Conservation (phyloP, 225 moss, liverwort and hornwort species). For the Physcomitrium patens region DNA sequence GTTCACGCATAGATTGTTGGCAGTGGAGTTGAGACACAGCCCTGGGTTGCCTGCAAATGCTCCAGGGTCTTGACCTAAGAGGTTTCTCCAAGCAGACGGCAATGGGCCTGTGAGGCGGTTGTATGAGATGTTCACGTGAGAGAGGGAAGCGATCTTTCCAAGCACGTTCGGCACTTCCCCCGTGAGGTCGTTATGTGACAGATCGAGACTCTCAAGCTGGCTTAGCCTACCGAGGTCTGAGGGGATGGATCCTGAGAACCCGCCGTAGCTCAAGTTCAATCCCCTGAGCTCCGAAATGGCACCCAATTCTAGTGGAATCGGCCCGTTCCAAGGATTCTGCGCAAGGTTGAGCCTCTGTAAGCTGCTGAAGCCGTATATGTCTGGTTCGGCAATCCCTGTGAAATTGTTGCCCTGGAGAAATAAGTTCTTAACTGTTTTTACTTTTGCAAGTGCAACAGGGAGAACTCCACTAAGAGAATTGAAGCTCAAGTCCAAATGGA, state of each 20-base stretch:
- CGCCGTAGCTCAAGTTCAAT: conserved; percentile 38
- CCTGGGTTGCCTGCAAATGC: conserved; percentile 39
- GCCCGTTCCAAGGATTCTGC: conserved; percentile 24
- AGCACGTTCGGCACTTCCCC: conserved; percentile 34
- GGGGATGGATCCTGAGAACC: conserved; percentile 37
- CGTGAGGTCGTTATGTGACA: conserved; percentile 38
- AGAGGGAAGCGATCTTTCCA: conserved; percentile 26
- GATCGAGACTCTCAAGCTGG: conserved; percentile 36
- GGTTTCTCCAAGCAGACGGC: conserved; percentile 29
- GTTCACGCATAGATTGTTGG: not conserved
- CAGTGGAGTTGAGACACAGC: conserved; percentile 31
- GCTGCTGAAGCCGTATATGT: conserved; percentile 12
- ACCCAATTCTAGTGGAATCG: conserved; percentile 32
- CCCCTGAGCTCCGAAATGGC: conserved; percentile 6
- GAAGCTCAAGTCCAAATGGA: conserved; percentile 19
- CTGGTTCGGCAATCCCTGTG: conserved; percentile 24
- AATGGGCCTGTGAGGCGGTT: conserved; percentile 38
- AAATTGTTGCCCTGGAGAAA: conserved; percentile 33
- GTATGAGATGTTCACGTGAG: conserved; percentile 32
- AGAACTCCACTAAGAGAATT: conserved; percentile 22
- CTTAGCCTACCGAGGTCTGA: conserved; percentile 26
- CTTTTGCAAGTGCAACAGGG: conserved; percentile 27
- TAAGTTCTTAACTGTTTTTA: conserved; percentile 16
- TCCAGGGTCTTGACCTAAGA: conserved; percentile 20
- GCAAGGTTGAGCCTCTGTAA: conserved; percentile 22